These are phyloP conservation scores for Kodamaea kaohsiungensis DNA, from an alignment of 805 yeast species.

Conservation along the genomic window DNA sequence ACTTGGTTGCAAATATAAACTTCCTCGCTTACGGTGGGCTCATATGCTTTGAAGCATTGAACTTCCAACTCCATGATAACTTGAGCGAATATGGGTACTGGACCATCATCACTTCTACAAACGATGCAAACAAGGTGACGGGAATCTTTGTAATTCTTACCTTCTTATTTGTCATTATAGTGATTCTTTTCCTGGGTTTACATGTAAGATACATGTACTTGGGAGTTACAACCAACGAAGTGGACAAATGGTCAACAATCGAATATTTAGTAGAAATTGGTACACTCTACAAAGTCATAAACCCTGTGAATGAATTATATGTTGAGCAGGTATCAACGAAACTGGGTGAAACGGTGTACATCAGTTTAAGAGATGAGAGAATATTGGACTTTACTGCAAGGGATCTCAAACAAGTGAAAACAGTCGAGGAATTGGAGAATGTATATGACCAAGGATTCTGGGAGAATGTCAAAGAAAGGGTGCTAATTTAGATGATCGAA, in stretches of 20 bases:
- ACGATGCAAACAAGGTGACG: conserved; percentile 22
- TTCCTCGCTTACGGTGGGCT: conserved; percentile 23
- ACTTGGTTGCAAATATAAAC: conserved; percentile 49
- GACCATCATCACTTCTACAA: conserved; percentile 18
- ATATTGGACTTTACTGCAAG: conserved; percentile 11
- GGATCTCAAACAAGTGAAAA: conserved; percentile 19
- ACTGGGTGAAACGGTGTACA: conserved; percentile 22
- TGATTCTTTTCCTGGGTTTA: conserved; percentile 22
- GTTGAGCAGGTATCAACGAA: conserved; percentile 13
- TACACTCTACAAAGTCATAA: conserved; percentile 7
- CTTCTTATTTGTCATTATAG: conserved; percentile 44
- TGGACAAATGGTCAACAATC: conserved; percentile 68
- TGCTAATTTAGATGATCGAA: conserved; percentile 16
- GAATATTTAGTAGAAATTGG: conserved; percentile 41
- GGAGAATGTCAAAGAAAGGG: conserved; percentile 37
- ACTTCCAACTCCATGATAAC: conserved; percentile 2
- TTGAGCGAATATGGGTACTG: conserved; percentile 15
- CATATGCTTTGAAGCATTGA: conserved; percentile 18
- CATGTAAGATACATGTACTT: conserved; percentile 54
- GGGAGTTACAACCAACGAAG: conserved; percentile 78
- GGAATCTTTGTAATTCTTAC: conserved; percentile 47
- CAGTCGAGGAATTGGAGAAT: conserved; percentile 36
- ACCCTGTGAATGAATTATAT: conserved; percentile 12
- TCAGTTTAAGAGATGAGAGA: conserved; percentile 28
- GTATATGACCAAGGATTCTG: conserved; percentile 53